These are phyloP conservation scores for Citrullus amarus DNA, from an alignment of 306 rosid species.

Conservation along the genomic window DNA sequence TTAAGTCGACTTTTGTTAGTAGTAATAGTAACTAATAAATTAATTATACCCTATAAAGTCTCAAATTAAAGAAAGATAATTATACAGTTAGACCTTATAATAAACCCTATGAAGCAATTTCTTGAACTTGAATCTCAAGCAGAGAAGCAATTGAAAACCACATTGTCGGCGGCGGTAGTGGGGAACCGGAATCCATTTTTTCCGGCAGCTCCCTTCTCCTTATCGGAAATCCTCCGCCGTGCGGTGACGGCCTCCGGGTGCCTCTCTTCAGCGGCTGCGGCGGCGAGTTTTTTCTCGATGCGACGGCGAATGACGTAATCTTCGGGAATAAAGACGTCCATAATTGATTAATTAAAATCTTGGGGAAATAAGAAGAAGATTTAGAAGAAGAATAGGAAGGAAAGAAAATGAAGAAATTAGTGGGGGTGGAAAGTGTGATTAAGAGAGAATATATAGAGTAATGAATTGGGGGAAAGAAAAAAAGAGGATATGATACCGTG, in stretches of 20 bases:
- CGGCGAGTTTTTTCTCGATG: conserved; percentile 33
- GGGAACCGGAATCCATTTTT: neutral
- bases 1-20: neutral
- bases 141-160: conserved; percentile 29
- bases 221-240: neutral
- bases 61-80: too few relatives aligned
- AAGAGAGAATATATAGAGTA: neutral
- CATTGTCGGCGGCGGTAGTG: conserved; percentile 5
- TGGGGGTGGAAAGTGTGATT: neutral
- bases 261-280: neutral
- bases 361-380: too few relatives aligned
- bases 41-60: too few relatives aligned
- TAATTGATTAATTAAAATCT: neutral
- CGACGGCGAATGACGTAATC: conserved; percentile 38
- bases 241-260: neutral
- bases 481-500: conserved; percentile 17
- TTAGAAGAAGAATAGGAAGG: neutral
- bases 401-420: neutral
- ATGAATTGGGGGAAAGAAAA: neutral
- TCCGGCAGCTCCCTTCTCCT: neutral
- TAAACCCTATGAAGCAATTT: too few relatives aligned
- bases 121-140: conserved; percentile 4
- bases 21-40: neutral
- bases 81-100: too few relatives aligned
- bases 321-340: conserved; percentile 61